These are phyloP conservation scores for Ambrosia trifida DNA, from an alignment of 129 eudicot genomes.

Conservation along the genomic window DNA sequence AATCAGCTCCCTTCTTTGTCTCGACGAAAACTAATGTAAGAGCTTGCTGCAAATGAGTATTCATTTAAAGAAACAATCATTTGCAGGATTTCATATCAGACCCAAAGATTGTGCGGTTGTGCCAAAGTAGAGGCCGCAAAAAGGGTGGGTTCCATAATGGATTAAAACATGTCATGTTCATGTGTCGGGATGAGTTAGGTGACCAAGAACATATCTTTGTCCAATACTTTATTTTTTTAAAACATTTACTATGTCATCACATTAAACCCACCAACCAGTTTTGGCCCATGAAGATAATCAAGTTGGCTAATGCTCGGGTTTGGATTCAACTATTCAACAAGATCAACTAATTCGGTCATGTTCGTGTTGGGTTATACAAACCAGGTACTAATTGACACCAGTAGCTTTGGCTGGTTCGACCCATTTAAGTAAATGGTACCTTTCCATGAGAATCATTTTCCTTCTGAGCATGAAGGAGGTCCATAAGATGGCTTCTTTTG, in stretches of 20 bases:
- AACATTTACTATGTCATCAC: background rate
- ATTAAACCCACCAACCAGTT: background rate
- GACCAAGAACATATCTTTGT: background rate
- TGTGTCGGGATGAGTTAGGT: background rate
- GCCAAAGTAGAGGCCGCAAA: background rate
- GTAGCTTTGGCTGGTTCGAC: background rate
- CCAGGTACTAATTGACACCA: too few species aligned
- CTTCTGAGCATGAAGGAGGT: slow-evolving; percentile 35
- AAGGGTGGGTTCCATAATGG: background rate
- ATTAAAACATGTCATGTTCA: background rate
- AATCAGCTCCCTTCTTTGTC: slow-evolving; percentile 86
- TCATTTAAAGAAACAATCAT: background rate
- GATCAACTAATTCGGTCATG: too few species aligned
- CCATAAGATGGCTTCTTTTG: slow-evolving; percentile 37
- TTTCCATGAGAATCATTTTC: slow-evolving; percentile 22
- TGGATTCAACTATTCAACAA: too few species aligned
- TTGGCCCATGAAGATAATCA: background rate
- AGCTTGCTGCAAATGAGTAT: slow-evolving; percentile 53
- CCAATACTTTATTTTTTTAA: background rate
- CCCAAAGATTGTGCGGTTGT: background rate
- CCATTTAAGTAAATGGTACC: slow-evolving; percentile 1
- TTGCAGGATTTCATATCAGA: background rate
- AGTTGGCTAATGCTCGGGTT: too few species aligned
- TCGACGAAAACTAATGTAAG: slow-evolving; percentile 73
- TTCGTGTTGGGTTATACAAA: slow-evolving; percentile 1